Percentiles rank a stretch among this genome's conserved stretches.
phyloP scores from a whole-genome alignment of 1,284 basidiomycete genomes.

The Naganishia albida region DNA sequence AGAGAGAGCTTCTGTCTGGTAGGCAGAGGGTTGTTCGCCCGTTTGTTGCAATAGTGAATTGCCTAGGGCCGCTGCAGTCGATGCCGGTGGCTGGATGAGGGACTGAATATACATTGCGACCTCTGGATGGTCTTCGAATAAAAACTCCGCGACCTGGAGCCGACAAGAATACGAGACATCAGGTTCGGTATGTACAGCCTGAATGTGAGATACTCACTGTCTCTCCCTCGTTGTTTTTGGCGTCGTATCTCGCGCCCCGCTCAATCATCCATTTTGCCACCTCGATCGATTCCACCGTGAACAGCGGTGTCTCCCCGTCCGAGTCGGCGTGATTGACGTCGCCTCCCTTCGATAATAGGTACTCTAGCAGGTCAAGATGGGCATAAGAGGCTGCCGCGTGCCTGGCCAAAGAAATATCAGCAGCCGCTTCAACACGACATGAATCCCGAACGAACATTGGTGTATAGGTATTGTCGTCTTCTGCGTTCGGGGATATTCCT shows the following conservation, averaged over 20 bases:
- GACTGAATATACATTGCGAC: slow-evolving; percentile 70
- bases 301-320: slow-evolving; percentile 88
- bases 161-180: background rate
- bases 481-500: slow-evolving; percentile 71
- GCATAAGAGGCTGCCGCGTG: slow-evolving; percentile 94
- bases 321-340: slow-evolving; percentile 81
- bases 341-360: slow-evolving; percentile 76
- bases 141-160: slow-evolving; percentile 68
- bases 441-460: slow-evolving; percentile 64
- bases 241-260: slow-evolving; percentile 70
- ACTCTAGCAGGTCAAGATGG: slow-evolving; percentile 72
- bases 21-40: slow-evolving; percentile 59
- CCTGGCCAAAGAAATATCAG: slow-evolving; percentile 53
- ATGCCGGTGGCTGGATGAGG: slow-evolving; percentile 39
- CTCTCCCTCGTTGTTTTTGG: slow-evolving; percentile 69
- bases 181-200: background rate
- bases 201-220: slow-evolving; percentile 61
- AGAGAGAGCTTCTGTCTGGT: slow-evolving; percentile 68
- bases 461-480: slow-evolving; percentile 79
- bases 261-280: slow-evolving; percentile 77
- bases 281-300: slow-evolving; percentile 78
- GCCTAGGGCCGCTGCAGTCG: background rate
- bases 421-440: background rate
- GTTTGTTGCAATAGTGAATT: slow-evolving; percentile 34
- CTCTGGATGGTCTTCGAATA: slow-evolving; percentile 76